Base-by-base conservation (phyloP, 768 basidiomycete genomes). In the Lyophyllum decastes region DNA sequence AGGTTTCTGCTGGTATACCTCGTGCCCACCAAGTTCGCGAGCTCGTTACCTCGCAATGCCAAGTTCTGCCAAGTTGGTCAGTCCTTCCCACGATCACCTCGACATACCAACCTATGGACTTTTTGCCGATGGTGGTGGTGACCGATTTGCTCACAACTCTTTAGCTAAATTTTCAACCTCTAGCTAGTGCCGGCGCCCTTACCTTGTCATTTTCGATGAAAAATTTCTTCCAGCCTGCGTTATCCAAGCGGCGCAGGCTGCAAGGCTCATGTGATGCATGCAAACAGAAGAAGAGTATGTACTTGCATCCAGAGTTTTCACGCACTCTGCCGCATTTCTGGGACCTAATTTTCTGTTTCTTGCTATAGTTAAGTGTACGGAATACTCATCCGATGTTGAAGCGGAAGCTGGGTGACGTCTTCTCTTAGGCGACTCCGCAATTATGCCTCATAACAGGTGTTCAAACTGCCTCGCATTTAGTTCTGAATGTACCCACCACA, bases 391-490 rank as follows among this genome's bases (percentile, higher is more conserved):
- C 30, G 30, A 4, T 30, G 34, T 10, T 27, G 21, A 49, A 24
- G 26, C 44, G 17, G 38, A 52, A 45, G 45, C 14, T 49, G 41
- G 49, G 34, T 26, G 19, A 59, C 51, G 25, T 41, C 52, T 14
- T 48, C 52, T 48, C 53, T 14, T 52, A 84, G 84, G 85, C 59
- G 83, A 89, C 58, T 88, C 87, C 61, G 82, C 83, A 21, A 80
- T 78, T 54, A 83, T 80, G 78, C 80, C 79, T 6, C 72, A 74
- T 2, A 82, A 81, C 25, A 67, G 72, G 38, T 88, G 87, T 64
- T 77, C 85, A 0, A 86, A 85, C 60, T 88, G 87, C 63, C 72
- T 76, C 0, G 63, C 75, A 0, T 79, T 76, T 41, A 73, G 72
- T 38, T 71, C 77, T 1, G 73, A 79, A 38, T 88, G 87, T 65